These are phyloP conservation scores for Teratosphaeria viscida DNA, from an alignment of 2,329 filamentous ascomycete genomes.

Conservation along the genomic window DNA sequence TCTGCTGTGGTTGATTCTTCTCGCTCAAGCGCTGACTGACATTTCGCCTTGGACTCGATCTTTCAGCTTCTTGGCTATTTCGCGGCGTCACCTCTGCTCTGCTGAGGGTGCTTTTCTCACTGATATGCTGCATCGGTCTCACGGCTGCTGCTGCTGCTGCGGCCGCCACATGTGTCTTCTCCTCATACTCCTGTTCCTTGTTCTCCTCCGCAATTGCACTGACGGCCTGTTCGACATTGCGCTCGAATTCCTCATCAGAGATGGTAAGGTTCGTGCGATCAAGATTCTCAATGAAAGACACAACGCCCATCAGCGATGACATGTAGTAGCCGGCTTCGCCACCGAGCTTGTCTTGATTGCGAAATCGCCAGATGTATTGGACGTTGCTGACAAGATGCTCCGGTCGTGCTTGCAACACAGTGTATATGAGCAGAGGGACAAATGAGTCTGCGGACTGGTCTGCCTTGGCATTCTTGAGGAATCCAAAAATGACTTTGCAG, in stretches of 20 bases:
- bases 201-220: constrained; percentile 92
- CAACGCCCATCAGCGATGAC: constrained; percentile 86
- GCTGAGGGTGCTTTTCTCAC: constrained; percentile 40
- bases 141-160: constrained; percentile 23
- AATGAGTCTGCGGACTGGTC: constrained; percentile 96
- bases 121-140: constrained; percentile 29
- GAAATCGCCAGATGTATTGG: constrained; percentile 92
- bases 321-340: constrained; percentile 98
- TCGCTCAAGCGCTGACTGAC: constrained; percentile 37
- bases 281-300: constrained; percentile 94
- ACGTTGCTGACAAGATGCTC: constrained; percentile 95
- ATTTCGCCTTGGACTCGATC: constrained; percentile 47
- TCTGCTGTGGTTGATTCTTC: constrained; percentile 11
- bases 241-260: constrained; percentile 88
- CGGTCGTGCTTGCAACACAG: constrained; percentile 86
- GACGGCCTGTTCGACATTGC: constrained; percentile 90
- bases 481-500: constrained; percentile 97
- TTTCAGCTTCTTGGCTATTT: constrained; percentile 50
- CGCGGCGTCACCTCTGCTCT: constrained; percentile 49
- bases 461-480: constrained; percentile 81
- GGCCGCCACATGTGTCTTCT: constrained; percentile 18
- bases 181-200: constrained; percentile 43
- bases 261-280: constrained; percentile 91
- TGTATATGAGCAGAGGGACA: constrained; percentile 88
- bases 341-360: constrained; percentile 91